Evolutionary conservation across 768 basidiomycete species (phyloP), one percentile per base, ranked within the genome.

Genomic region (Amanita jacksonii): DNA sequence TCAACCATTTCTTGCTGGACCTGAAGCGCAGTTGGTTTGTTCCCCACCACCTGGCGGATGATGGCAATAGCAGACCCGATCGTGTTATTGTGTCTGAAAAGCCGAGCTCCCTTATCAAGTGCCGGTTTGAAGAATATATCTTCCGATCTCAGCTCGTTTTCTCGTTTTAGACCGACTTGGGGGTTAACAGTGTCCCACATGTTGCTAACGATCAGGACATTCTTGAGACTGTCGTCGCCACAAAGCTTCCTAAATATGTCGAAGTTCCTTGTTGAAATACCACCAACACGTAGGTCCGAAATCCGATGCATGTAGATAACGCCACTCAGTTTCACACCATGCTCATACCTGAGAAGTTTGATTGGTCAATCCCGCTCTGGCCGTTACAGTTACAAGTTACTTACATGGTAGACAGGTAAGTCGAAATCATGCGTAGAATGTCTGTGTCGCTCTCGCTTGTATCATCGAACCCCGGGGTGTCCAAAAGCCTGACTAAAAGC

Each of bases 401-500:
- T 46, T 48, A 67, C 66, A 60, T 52, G 10, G 53, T 53, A 4
- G 61, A 53, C 31, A 70, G 54, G 47, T 62, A 67, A 35, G 67
- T 46, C 0, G 74, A 68, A 20, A 76, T 76, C 64, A 73, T 65
- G 32, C 62, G 67, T 28, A 76, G 57, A 10, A 77, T 57, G 10
- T 70, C 70, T 0, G 67, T 62, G 41, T 76, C 75, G 36, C 64
- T 70, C 38, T 60, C 62, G 3, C 55, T 62, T 3, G 74, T 71
- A 51, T 78, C 75, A 48, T 77, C 77, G 45, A 78, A 79, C 4
- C 77, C 77, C 0, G 77, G 77, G 0, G 77, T 79, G 49, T 79
- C 78, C 34, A 80, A 67, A 13, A 80, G 54, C 0, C 58, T 67
- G 28, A 78, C 61, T 12, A 43, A 52, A 8, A 55, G 57, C 2